Percentiles rank a stretch among this genome's conserved stretches.
Evolutionary conservation across 768 basidiomycete genomes (phyloP).

Genomic region (Polyporus arcularius): DNA sequence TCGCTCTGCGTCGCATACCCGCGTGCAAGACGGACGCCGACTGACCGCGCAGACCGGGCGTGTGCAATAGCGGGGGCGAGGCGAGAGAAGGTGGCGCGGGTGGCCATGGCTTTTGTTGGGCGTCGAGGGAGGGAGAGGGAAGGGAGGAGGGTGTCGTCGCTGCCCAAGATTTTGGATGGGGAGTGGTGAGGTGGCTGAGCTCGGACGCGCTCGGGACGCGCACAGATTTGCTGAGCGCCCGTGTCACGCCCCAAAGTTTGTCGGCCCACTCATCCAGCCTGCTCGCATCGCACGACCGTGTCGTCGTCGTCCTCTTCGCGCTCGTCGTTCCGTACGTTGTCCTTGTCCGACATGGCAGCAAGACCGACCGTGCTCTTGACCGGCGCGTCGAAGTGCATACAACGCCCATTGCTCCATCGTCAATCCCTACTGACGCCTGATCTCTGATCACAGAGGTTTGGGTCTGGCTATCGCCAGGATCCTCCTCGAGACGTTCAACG

Average conservation of each 20-base stretch:
- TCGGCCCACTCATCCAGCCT: conserved; percentile 12
- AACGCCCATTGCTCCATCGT: conserved; percentile 4
- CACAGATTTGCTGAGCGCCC: conserved; percentile 13
- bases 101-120: conserved; percentile 50
- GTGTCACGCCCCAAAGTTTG: conserved; percentile 13
- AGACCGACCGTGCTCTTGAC: conserved; percentile 75
- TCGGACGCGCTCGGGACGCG: conserved; percentile 24
- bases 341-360: conserved; percentile 23
- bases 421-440: conserved; percentile 14
- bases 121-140: conserved; percentile 28
- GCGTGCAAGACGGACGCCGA: conserved; percentile 49
- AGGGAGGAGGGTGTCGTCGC: conserved; percentile 24
- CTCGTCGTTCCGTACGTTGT: background rate
- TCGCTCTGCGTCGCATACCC: conserved; percentile 64
- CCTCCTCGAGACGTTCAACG: conserved; percentile 61
- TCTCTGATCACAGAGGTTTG: conserved; percentile 49
- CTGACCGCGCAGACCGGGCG: conserved; percentile 46
- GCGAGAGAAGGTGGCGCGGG: conserved; percentile 65
- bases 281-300: conserved; percentile 3
- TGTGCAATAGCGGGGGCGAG: conserved; percentile 50
- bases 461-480: conserved; percentile 77
- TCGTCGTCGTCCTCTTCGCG: background rate
- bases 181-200: conserved; percentile 21
- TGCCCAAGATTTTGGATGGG: conserved; percentile 22
- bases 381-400: conserved; percentile 75